phyloP scores from a whole-genome alignment of 352 stramenopile species.

The Pythium insidiosum region DNA sequence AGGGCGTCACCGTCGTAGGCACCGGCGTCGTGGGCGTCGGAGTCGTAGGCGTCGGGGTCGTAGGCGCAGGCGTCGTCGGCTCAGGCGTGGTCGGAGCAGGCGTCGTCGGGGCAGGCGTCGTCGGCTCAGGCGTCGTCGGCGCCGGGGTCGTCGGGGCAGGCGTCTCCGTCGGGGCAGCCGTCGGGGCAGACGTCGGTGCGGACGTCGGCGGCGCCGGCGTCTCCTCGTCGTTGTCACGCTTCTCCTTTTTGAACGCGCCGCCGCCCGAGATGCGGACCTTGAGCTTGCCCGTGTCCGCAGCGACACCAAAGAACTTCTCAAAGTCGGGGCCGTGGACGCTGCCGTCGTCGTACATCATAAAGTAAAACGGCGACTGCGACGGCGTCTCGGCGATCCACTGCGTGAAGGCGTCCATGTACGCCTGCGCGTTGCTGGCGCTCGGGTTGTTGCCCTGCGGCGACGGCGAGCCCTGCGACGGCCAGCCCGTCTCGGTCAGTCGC shows the following conservation, averaged over 20 bases:
- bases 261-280: background rate
- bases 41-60: background rate
- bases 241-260: background rate
- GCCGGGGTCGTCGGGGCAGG: background rate
- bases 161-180: too few relatives aligned
- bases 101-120: background rate
- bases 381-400: constrained; percentile 18
- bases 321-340: constrained; percentile 20
- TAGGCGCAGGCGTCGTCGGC: background rate
- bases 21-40: background rate
- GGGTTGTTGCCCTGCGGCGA: constrained; percentile 22
- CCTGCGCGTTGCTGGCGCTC: constrained; percentile 22
- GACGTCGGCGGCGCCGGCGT: background rate
- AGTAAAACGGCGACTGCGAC: constrained; percentile 31
- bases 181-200: background rate
- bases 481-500: constrained; percentile 22
- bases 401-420: constrained; percentile 34
- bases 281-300: constrained; percentile 1
- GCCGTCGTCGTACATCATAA: constrained; percentile 59
- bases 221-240: background rate
- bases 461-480: constrained; percentile 5
- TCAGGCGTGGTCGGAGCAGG: background rate
- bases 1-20: constrained; percentile 1
- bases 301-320: constrained; percentile 50
- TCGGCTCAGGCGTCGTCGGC: constrained; percentile 3